phyloP scores from a whole-genome alignment of 1,284 basidiomycete species.

The Cystobasidiaceae sp. region DNA sequence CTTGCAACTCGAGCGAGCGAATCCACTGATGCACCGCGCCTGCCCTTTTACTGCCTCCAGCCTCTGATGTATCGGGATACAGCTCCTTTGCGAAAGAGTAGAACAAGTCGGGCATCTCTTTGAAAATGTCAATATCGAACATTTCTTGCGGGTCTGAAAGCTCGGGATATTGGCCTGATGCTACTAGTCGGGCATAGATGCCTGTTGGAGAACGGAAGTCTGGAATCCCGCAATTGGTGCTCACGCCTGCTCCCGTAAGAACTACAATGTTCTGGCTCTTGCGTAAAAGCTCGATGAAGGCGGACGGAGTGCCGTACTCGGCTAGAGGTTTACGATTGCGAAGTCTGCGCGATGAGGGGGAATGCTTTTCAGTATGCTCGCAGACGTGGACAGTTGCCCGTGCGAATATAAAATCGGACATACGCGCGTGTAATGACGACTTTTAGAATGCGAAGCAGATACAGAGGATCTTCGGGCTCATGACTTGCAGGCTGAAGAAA shows the following conservation, averaged over 20 bases:
- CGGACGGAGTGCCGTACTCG: slow-evolving; percentile 73
- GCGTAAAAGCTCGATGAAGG: slow-evolving; percentile 70
- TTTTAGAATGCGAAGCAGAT: slow-evolving; percentile 66
- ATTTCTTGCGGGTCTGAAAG: slow-evolving; percentile 95
- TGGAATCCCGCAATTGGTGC: slow-evolving; percentile 47
- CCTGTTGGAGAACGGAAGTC: slow-evolving; percentile 84
- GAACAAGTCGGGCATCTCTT: slow-evolving; percentile 67
- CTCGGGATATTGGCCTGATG: slow-evolving; percentile 61
- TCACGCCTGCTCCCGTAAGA: slow-evolving; percentile 75
- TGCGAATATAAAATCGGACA: too few relatives aligned
- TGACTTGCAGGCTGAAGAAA: slow-evolving; percentile 35
- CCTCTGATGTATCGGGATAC: slow-evolving; percentile 77
- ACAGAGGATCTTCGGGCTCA: slow-evolving; percentile 33
- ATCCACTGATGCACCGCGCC: slow-evolving; percentile 46
- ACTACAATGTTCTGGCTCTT: slow-evolving; percentile 71
- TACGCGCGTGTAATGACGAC: slow-evolving; percentile 71
- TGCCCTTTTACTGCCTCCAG: slow-evolving; percentile 54
- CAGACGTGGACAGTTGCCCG: background rate
- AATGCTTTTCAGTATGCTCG: background rate
- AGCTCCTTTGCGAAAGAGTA: slow-evolving; percentile 61
- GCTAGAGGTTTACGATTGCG: slow-evolving; percentile 67
- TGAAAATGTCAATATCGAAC: slow-evolving; percentile 84
- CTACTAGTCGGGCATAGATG: slow-evolving; percentile 72
- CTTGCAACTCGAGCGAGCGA: slow-evolving; percentile 5
- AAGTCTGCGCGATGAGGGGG: slow-evolving; percentile 53